Evolutionary conservation across 1,284 basidiomycete genomes (phyloP), one percentile per base, ranked within the genome.

Genomic region (Ceraceosorus bombacis): DNA sequence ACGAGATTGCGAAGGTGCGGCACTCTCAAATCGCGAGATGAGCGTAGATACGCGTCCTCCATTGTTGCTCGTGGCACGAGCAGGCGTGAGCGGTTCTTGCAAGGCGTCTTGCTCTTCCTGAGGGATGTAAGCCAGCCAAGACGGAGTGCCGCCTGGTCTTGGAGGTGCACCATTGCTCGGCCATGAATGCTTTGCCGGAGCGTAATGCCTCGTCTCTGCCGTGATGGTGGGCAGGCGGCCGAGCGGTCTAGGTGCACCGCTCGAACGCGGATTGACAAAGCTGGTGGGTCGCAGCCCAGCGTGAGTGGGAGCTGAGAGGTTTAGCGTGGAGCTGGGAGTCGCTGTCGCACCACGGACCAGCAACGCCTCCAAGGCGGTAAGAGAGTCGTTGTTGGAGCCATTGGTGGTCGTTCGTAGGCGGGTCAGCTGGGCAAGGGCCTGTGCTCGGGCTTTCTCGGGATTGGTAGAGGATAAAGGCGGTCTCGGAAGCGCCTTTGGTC

Each of bases 221-320:
- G 59, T 61, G 36, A 61, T 61, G 5, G 59, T 61, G 7, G 59
- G 59, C 15, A 61, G 48, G 27, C 59, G 55, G 5, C 59, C 59
- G 15, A 61, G 46, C 10, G 59, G 59, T 17, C 59, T 12, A 6
- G 59, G 59, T 6, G 59, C 59, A 10, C 41, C 48, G 15, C 54
- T 57, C 4, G 54, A 57, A 41, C 59, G 54, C 10, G 59, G 59
- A 46, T 61, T 61, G 2, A 56, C 54, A 39, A 61, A 61, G 7
- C 53, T 40, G 8, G 59, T 41, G 4, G 59, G 50, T 5, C 53
- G 39, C n/a, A 54, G 49, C 13, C 54, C 55, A 7, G 55, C 55
- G 17, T 55, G 56, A 55, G 57, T 60, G 9, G 59, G 55, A 5
- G 55, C 59, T 10, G 59, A 58, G 37, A 54, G 41, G 7, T 39